phyloP scores from a whole-genome alignment of 345 rosid genomes.

The Sisymbrium altissimum region DNA sequence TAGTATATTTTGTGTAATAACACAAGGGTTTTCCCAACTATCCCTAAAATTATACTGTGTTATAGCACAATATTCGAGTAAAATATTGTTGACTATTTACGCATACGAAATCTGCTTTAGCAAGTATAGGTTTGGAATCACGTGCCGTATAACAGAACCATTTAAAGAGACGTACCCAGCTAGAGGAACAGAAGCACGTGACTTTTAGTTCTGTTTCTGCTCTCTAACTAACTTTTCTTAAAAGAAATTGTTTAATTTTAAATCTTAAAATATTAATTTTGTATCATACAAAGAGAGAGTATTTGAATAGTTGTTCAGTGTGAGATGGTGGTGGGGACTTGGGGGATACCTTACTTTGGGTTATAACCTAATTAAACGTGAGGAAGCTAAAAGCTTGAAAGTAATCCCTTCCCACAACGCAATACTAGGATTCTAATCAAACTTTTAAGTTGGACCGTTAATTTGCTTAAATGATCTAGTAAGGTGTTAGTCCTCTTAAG shows the following conservation, averaged over 20 bases:
- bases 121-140: conserved; percentile 26
- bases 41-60: neutral
- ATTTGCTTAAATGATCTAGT: neutral
- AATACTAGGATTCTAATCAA: neutral
- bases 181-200: conserved; percentile 32
- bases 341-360: conserved; percentile 9
- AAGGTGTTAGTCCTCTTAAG: neutral
- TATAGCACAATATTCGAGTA: neutral
- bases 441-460: neutral
- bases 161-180: conserved; percentile 20
- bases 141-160: conserved; percentile 26
- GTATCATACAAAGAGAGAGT: conserved; percentile 2
- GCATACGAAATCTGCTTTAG: neutral
- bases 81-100: neutral
- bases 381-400: neutral
- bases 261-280: neutral
- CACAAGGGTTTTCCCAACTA: neutral
- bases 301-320: conserved; percentile 14
- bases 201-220: conserved; percentile 11
- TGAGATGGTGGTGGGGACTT: neutral
- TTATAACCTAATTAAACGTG: conserved; percentile 7
- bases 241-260: neutral
- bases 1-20: neutral
- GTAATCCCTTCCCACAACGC: neutral
- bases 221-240: neutral